phyloP scores from a whole-genome alignment of 306 rosid genomes.

The Vigna hirtella region DNA sequence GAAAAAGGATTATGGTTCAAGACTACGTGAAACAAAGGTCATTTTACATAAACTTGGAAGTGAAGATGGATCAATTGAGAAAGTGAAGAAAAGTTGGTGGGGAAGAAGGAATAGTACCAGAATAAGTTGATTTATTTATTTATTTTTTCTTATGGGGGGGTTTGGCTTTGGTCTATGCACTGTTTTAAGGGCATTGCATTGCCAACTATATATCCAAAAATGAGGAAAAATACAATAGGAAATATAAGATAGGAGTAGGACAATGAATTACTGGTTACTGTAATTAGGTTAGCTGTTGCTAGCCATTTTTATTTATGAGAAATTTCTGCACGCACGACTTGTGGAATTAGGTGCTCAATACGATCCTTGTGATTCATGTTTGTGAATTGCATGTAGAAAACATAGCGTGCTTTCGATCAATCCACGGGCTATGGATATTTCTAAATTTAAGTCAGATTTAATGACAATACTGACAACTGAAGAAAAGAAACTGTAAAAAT shows the following conservation, averaged over 20 bases:
- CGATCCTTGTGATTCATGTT: conserved; percentile 36
- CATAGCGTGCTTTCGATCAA: not conserved
- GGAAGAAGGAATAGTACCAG: conserved; percentile 91
- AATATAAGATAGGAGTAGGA: conserved; percentile 45
- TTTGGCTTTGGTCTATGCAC: conserved; percentile 43
- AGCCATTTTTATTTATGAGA: conserved; percentile 45
- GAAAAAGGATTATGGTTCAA: conserved; percentile 89
- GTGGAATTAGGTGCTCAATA: conserved; percentile 13
- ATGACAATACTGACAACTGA: not conserved
- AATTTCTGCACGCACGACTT: conserved; percentile 39
- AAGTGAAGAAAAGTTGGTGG: conserved; percentile 94
- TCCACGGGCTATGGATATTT: not conserved
- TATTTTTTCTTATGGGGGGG: conserved; percentile 4
- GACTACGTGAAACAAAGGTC: conserved; percentile 92
- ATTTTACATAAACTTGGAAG: conserved; percentile 84
- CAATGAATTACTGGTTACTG: conserved; percentile 40
- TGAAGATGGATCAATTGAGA: conserved; percentile 73
- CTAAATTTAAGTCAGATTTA: not conserved
- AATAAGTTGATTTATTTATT: conserved; percentile 57
- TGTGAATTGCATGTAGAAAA: not conserved
- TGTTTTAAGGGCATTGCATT: conserved; percentile 44
- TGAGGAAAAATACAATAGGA: conserved; percentile 44
- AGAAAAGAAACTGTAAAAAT: not conserved
- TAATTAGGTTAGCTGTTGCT: conserved; percentile 60
- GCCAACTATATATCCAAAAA: conserved; percentile 40